Evolutionary conservation across 2,329 filamentous ascomycete species (phyloP).

Genomic region (Penicillium griseofulvum): DNA sequence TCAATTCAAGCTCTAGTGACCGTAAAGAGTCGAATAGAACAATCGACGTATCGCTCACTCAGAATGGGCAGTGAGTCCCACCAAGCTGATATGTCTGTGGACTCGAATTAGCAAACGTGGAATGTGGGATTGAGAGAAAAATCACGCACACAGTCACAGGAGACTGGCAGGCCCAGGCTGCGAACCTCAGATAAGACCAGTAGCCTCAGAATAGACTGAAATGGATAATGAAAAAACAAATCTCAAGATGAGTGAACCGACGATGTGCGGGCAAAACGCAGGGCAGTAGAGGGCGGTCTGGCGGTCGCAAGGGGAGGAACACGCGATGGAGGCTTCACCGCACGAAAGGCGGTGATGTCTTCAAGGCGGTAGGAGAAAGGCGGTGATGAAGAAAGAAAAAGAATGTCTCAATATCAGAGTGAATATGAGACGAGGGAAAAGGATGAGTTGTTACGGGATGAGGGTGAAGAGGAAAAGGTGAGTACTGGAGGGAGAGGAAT

Average conservation of each 20-base stretch:
- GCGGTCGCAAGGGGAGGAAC: conserved; percentile 18
- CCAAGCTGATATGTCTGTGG: conserved; percentile 3
- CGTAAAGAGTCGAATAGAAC: background rate
- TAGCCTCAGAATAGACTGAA: conserved; percentile 1
- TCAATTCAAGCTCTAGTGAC: background rate
- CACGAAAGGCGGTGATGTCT: conserved; percentile 40
- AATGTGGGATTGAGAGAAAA: background rate
- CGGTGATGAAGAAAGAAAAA: conserved; percentile 17
- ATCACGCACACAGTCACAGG: conserved; percentile 5
- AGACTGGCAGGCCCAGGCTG: conserved; percentile 1
- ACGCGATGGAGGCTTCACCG: conserved; percentile 35
- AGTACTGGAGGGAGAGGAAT: conserved; percentile 6
- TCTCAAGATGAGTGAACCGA: conserved; percentile 6
- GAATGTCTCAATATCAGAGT: conserved; percentile 1
- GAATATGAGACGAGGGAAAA: background rate
- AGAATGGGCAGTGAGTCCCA: background rate
- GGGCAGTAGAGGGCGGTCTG: conserved; percentile 37
- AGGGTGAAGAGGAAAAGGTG: conserved; percentile 3
- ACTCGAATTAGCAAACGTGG: background rate
- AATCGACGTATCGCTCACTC: background rate
- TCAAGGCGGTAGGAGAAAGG: conserved; percentile 20
- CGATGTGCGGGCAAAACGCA: conserved; percentile 36
- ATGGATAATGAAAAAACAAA: background rate
- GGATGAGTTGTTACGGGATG: conserved; percentile 16
- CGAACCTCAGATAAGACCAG: background rate